phyloP scores from a whole-genome alignment of 2,329 filamentous ascomycete genomes.

The Fusarium acutatum region DNA sequence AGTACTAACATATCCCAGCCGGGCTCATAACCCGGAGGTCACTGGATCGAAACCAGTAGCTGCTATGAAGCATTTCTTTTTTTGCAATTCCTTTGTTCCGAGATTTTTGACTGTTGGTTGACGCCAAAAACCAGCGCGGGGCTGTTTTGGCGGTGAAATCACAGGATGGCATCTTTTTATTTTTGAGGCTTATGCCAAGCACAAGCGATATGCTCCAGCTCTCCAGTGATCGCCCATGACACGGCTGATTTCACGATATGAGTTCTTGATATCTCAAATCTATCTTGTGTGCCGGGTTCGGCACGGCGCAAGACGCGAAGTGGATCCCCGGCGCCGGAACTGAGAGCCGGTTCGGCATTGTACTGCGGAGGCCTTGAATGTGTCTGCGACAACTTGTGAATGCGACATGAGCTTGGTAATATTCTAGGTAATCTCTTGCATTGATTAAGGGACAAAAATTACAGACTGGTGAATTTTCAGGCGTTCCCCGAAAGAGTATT shows the following conservation, averaged over 20 bases:
- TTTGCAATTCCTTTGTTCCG: background rate
- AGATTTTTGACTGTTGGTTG: background rate
- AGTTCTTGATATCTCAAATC: background rate
- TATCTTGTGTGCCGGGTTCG: background rate
- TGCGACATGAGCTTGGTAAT: background rate
- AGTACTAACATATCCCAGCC: constrained; percentile 11
- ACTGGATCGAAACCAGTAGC: constrained; percentile 24
- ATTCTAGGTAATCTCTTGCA: rapidly evolving
- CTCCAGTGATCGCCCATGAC: rapidly evolving
- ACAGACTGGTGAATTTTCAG: background rate
- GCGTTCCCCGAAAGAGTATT: rapidly evolving
- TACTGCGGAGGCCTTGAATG: background rate
- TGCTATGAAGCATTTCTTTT: constrained; percentile 11
- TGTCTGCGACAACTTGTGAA: background rate
- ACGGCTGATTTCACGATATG: rapidly evolving
- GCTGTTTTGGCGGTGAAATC: background rate
- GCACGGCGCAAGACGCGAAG: background rate
- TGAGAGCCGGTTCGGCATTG: background rate
- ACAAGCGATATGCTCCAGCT: rapidly evolving
- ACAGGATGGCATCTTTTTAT: rapidly evolving
- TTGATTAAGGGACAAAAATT: rapidly evolving
- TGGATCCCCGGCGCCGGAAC: background rate
- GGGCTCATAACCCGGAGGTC: constrained; percentile 27
- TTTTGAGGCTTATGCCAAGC: rapidly evolving
- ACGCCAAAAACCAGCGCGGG: background rate